These are phyloP conservation scores for Magnolia sinica DNA, from an alignment of 164 flowering plant genomes.

Conservation along the genomic window DNA sequence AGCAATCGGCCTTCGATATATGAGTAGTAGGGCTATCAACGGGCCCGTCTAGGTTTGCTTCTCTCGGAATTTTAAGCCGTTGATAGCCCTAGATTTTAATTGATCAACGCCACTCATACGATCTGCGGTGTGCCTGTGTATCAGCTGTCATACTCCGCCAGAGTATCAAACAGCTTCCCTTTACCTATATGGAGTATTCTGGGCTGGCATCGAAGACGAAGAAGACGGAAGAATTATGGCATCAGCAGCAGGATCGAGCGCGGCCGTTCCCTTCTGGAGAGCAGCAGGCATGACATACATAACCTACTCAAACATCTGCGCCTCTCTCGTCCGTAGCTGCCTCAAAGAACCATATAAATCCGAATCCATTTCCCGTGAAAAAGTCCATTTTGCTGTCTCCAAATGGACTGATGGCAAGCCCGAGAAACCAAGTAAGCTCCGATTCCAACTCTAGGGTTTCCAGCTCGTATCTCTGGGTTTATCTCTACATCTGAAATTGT, in stretches of 20 bases:
- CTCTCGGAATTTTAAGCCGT: too few species aligned
- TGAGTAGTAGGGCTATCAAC: too few species aligned
- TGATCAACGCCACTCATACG: too few species aligned
- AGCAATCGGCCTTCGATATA: too few species aligned
- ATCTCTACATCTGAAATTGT: too few species aligned
- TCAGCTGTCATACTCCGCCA: too few species aligned
- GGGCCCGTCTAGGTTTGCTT: too few species aligned
- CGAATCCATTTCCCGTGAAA: conserved; percentile 72
- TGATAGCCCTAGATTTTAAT: too few species aligned
- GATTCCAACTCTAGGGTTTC: not conserved
- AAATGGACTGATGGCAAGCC: conserved; percentile 77
- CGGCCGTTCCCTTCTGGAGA: conserved; percentile 94
- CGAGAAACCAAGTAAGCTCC: conserved; percentile 56
- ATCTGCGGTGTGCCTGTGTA: too few species aligned
- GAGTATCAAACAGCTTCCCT: too few species aligned
- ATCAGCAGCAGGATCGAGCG: conserved; percentile 40
- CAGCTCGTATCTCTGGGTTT: too few species aligned
- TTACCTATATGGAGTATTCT: too few species aligned
- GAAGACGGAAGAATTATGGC: conserved; percentile 30
- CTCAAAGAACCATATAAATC: conserved; percentile 87
- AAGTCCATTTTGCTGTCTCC: conserved; percentile 82
- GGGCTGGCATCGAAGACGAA: conserved; percentile 8
- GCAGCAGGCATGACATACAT: conserved; percentile 98
- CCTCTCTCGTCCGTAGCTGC: conserved; percentile 73
- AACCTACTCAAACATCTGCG: conserved; percentile 89